phyloP scores from a whole-genome alignment of 352 stramenopile species.

The Globisporangium splendens region DNA sequence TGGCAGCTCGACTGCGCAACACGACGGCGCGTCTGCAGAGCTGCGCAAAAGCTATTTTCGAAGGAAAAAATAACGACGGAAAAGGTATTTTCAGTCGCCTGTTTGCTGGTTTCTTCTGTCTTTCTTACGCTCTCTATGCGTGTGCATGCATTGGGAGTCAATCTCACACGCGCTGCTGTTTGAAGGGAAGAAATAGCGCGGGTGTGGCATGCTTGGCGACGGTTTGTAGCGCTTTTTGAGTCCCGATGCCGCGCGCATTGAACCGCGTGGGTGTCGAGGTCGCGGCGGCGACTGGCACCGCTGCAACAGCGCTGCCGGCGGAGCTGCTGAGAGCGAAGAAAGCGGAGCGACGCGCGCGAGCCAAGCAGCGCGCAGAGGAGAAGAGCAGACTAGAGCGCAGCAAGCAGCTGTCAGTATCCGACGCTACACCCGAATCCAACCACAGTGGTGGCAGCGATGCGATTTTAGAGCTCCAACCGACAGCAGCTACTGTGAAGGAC shows the following conservation, averaged over 20 bases:
- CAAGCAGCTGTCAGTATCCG: not conserved
- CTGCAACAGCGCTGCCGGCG: not conserved
- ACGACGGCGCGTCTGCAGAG: not conserved
- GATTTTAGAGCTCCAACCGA: not conserved
- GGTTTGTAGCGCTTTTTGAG: too few relatives aligned
- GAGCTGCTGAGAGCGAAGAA: slow-evolving; percentile 11
- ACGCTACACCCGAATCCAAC: not conserved
- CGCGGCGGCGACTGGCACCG: not conserved
- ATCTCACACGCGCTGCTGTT: not conserved
- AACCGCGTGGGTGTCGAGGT: slow-evolving; percentile 11
- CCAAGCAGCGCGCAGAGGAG: slow-evolving; percentile 5
- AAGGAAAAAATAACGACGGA: not conserved
- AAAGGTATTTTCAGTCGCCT: not conserved
- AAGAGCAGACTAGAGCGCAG: not conserved
- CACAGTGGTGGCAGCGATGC: not conserved
- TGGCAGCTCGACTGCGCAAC: too few relatives aligned
- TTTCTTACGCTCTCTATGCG: not conserved
- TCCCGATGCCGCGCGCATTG: slow-evolving; percentile 6
- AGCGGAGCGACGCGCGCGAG: slow-evolving; percentile 3
- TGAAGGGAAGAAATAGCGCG: not conserved
- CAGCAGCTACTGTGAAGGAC: not conserved
- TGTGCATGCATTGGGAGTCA: not conserved
- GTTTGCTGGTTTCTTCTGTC: too few relatives aligned
- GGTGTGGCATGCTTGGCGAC: too few relatives aligned
- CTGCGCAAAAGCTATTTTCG: not conserved